Base-by-base conservation (phyloP, 2,329 filamentous ascomycete genomes). In the Fusarium nurragi region DNA sequence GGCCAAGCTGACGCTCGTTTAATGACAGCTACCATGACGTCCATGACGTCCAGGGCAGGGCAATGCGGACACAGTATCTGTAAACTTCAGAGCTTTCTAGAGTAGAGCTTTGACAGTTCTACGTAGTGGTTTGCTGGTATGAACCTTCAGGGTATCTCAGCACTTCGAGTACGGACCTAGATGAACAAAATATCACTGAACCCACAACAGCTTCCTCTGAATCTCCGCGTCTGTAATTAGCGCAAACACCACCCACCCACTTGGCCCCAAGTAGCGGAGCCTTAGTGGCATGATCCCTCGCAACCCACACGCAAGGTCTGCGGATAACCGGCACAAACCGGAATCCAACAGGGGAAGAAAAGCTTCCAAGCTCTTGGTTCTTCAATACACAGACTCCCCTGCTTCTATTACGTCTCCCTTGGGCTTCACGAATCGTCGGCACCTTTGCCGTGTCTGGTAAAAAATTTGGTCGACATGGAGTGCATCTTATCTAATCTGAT, bases 401-500 rank as follows among this genome's bases (percentile, higher is more conserved):
- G 23, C 44, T 39, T 25, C 26, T 14, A 18, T 26, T 18, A n/a
- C n/a, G 18, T 18, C 21, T 18, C 45, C 16, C n/a, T n/a, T n/a
- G n/a, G 39, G 55, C 45, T 54, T 45, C 23, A 52, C 18, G 38
- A 46, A 37, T 65, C 63, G 63, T n/a, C n/a, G 63, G 10, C 26
- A n/a, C 32, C 7, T 28, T 39, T 22, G 18, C 44, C 51, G 51
- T 38, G 25, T 37, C 22, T 47, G 21, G 39, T 32, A 18, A 16
- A 34, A 37, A 48, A 40, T 41, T 30, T 48, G 41, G 22, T 38
- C 28, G 43, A 23, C 34, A 48, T 57, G 25, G 25, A 30, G 26
- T 36, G 37, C 30, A 64, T 41, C 41, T 59, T 63, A 62, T 64
- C 58, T 52, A 30, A 54, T 67, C 48, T 64, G 57, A 66, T 67